These are phyloP conservation scores for Beauveria rudraprayagi DNA, from an alignment of 2,329 filamentous ascomycete genomes.

Conservation along the genomic window DNA sequence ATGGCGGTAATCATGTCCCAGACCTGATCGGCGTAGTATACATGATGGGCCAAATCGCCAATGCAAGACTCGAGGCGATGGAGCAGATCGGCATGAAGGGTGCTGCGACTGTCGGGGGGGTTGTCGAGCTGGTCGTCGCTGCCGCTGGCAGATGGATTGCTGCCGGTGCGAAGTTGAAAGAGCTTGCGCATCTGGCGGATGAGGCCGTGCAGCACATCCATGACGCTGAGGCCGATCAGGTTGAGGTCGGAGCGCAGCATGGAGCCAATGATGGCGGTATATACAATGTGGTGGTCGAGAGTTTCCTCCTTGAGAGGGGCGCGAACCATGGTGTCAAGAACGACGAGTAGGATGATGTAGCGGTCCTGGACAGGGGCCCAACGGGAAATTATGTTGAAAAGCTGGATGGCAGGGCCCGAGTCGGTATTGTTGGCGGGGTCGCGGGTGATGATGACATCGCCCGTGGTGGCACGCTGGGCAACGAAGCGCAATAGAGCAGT, in stretches of 20 bases:
- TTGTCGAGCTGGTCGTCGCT: conserved; percentile 28
- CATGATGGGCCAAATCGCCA: conserved; percentile 83
- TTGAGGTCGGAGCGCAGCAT: conserved; percentile 84
- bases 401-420: conserved; percentile 69
- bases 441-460: conserved; percentile 44
- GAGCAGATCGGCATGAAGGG: conserved; percentile 58
- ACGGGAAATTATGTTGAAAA: conserved; percentile 70
- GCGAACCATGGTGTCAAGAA: conserved; percentile 66
- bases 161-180: conserved; percentile 52
- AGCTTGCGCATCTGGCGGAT: conserved; percentile 75
- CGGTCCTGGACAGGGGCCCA: conserved; percentile 94
- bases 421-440: conserved; percentile 35
- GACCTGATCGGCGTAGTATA: conserved; percentile 96
- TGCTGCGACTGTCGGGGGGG: conserved; percentile 24
- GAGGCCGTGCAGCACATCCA: conserved; percentile 83
- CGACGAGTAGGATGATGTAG: conserved; percentile 78
- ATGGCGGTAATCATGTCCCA: conserved; percentile 87
- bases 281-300: conserved; percentile 63
- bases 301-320: conserved; percentile 62
- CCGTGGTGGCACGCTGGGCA: conserved; percentile 46
- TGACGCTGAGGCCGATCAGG: conserved; percentile 89
- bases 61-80: conserved; percentile 71
- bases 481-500: conserved; percentile 68
- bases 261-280: conserved; percentile 72
- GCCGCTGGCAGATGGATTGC: conserved; percentile 22